Percentiles rank a stretch among this genome's conserved stretches.
Conservation (phyloP, 164 flowering plant species). For the Brasenia schreberi region DNA sequence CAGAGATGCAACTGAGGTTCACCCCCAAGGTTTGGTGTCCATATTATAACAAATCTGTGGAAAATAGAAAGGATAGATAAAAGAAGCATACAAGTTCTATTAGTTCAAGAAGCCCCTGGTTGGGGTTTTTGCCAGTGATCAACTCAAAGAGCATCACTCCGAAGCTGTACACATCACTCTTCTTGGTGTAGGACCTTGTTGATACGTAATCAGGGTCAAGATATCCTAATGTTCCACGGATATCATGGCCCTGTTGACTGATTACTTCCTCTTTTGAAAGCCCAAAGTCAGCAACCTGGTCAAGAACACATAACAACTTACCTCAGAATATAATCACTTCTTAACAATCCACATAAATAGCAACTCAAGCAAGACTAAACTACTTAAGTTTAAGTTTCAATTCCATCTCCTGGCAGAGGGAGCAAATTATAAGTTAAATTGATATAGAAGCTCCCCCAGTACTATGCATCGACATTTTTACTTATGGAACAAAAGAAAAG, state of each 20-base stretch:
- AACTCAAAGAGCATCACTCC: constrained; percentile 94
- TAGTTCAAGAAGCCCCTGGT: constrained; percentile 81
- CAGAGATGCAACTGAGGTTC: too few species aligned
- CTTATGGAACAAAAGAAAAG: not conserved
- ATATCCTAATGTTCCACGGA: constrained; percentile 91
- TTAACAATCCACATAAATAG: not conserved
- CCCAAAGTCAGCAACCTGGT: constrained; percentile 96
- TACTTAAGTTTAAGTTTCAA: not conserved
- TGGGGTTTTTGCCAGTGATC: constrained; percentile 81
- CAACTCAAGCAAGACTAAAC: not conserved
- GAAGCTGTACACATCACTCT: constrained; percentile 88
- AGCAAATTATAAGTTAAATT: not conserved
- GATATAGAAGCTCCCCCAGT: not conserved
- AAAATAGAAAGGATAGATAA: not conserved
- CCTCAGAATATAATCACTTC: not conserved
- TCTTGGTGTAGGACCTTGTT: constrained; percentile 70
- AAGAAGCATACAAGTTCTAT: constrained; percentile 62
- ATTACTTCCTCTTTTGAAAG: constrained; percentile 91
- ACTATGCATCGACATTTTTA: not conserved
- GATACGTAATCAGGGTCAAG: constrained; percentile 96
- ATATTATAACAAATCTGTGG: too few species aligned
- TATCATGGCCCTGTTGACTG: constrained; percentile 43
- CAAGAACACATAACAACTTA: constrained; percentile 5
- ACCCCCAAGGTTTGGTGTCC: too few species aligned
- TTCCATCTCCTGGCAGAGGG: not conserved